Evolutionary conservation across 225 moss, liverwort and hornwort genomes (phyloP).

Genomic region (Sphagnum contortum): DNA sequence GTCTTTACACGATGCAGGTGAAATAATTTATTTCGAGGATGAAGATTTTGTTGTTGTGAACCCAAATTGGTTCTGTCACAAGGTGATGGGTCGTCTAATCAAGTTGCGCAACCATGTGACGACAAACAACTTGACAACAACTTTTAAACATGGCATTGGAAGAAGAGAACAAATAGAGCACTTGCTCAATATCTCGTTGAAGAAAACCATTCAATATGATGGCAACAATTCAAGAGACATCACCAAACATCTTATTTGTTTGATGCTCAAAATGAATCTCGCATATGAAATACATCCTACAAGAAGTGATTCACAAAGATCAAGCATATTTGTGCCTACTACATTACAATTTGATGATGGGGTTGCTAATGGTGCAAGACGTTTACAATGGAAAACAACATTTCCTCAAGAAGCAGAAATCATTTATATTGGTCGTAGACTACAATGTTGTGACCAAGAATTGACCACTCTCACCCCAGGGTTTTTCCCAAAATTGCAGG

Average conservation of each 20-base stretch:
- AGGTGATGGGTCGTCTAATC: not conserved
- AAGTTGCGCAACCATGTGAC: not conserved
- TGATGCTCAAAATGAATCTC: constrained; percentile 27
- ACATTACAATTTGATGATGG: constrained; percentile 3
- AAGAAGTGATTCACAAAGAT: not conserved
- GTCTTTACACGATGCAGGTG: constrained; percentile 28
- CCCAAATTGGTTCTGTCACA: constrained; percentile 30
- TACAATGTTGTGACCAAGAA: constrained; percentile 15
- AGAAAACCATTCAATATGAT: not conserved
- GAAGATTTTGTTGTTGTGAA: constrained; percentile 18
- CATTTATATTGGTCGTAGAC: constrained; percentile 8
- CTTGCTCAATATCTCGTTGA: not conserved
- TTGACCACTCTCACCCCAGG: constrained; percentile 21
- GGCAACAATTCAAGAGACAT: not conserved
- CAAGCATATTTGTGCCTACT: constrained; percentile 11
- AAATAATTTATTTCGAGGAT: constrained; percentile 18
- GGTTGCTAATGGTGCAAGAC: constrained; percentile 8
- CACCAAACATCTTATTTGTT: constrained; percentile 2
- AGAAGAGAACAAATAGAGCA: not conserved
- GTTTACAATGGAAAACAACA: constrained; percentile 8
- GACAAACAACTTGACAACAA: not conserved
- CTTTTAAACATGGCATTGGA: not conserved
- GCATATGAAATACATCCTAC: constrained; percentile 9
- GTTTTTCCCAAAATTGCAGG: constrained; percentile 26
- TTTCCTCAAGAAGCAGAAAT: not conserved